Evolutionary conservation across 257 asterid species (phyloP), one percentile per base, ranked within the genome.

Genomic region (Fraxinus americana): DNA sequence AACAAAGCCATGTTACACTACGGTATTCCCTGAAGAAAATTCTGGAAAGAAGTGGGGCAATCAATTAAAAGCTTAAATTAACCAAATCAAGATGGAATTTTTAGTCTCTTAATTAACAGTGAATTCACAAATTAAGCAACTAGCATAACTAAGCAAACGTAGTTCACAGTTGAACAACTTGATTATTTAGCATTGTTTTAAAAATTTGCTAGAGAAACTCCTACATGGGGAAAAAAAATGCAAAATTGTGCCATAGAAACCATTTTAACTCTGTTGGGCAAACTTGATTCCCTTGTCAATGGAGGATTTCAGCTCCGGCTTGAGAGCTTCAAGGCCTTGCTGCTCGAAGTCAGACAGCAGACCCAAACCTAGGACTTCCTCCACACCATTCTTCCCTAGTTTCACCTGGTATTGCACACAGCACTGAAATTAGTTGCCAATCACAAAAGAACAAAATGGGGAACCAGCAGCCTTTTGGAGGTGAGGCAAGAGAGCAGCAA

Each of bases 311-410:
- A 92, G 81, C 79, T 92, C 97, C 0, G 91, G 89, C 84, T 85
- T 83, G 4, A 92, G 89, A 77, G 94, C 93, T 81, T 92, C 93
- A 43, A 92, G 80, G 27, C 97, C 97, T 81, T 87, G 85, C 77
- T 92, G 85, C 90, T 92, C 97, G 0, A 30, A 92, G 68, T 86
- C 93, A 4, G 92, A 79, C 21, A 91, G 82, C 0, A 88, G 82
- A 30, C 96, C 96, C 81, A 92, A 70, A 4, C 94, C 97, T 57
- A 89, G 77, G 27, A 92, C 88, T 80, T 92, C 97, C 76, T 92
- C 96, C 73, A 89, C 96, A 8, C 97, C 97, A 70, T 91, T 89
- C 88, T 86, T 91, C 23, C 97, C 94, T 7, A 91, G 96, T 79
- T 86, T 92, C 83, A 89, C 96, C 96, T 92, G 85, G 70, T 70